phyloP scores from a whole-genome alignment of 208 protist species.

The Crithidia sp. region DNA sequence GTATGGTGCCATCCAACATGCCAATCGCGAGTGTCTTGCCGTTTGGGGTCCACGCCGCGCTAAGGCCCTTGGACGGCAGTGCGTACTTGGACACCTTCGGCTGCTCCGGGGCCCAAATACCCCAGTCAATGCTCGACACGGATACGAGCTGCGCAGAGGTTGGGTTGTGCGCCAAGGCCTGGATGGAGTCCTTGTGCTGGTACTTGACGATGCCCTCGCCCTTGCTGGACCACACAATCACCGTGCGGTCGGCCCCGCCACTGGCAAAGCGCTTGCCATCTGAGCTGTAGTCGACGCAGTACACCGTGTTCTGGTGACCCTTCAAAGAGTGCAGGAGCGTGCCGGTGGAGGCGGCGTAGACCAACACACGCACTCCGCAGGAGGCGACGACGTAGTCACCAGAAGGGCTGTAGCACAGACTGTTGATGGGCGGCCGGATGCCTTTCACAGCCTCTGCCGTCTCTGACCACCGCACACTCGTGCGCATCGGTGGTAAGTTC shows the following conservation, averaged over 20 bases:
- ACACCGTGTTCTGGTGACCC: constrained; percentile 95
- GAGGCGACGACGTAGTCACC: constrained; percentile 91
- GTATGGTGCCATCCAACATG: constrained; percentile 84
- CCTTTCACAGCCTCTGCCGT: constrained; percentile 50
- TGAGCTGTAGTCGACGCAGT: constrained; percentile 84
- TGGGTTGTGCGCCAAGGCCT: constrained; percentile 95
- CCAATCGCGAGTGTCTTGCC: constrained; percentile 94
- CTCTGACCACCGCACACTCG: constrained; percentile 75
- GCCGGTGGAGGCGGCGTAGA: constrained; percentile 93
- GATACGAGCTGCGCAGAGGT: constrained; percentile 86
- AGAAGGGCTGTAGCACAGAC: constrained; percentile 88
- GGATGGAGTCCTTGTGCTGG: constrained; percentile 95
- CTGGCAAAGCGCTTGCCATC: constrained; percentile 96
- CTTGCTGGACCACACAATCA: constrained; percentile 96
- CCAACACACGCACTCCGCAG: constrained; percentile 90
- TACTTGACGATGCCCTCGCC: constrained; percentile 96
- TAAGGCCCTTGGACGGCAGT: constrained; percentile 89
- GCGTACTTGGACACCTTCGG: constrained; percentile 91
- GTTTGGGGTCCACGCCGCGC: constrained; percentile 93
- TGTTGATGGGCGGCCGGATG: constrained; percentile 75
- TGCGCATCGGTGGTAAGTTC: constrained; percentile 43
- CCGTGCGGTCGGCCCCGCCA: constrained; percentile 92
- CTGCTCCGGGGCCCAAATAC: constrained; percentile 94
- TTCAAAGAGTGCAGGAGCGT: constrained; percentile 94
- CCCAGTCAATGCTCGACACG: constrained; percentile 94